Percentiles rank a stretch among this genome's conserved stretches.
These are phyloP conservation scores for Penicillium chermesinum DNA, from an alignment of 495 filamentous ascomycete genomes.

Conservation along the genomic window DNA sequence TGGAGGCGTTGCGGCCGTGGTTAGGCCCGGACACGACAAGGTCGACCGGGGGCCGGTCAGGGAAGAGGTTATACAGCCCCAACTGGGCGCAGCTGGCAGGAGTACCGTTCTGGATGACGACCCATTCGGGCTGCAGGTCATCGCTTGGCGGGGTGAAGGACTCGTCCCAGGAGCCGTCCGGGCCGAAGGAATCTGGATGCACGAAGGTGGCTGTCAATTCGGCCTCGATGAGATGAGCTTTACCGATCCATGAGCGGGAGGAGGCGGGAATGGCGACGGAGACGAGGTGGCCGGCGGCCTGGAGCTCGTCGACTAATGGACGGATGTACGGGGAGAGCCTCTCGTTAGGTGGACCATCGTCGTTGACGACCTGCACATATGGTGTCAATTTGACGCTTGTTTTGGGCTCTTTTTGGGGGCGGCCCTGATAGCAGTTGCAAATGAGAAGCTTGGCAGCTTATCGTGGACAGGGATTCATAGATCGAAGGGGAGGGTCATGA, in stretches of 20 bases:
- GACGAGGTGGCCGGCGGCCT: slow-evolving; percentile 73
- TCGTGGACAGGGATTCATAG: neutral
- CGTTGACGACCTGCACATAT: slow-evolving; percentile 78
- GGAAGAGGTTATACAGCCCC: slow-evolving; percentile 82
- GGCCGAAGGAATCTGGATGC: slow-evolving; percentile 53
- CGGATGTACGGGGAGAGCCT: slow-evolving; percentile 88
- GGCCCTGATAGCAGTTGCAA: too few species aligned
- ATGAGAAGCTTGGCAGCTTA: neutral
- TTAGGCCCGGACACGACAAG: slow-evolving; percentile 90
- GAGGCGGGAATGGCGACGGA: slow-evolving; percentile 88
- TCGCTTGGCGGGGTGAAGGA: slow-evolving; percentile 29
- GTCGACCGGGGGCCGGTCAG: slow-evolving; percentile 66
- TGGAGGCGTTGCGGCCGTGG: slow-evolving; percentile 90
- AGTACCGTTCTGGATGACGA: slow-evolving; percentile 80
- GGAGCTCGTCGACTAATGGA: slow-evolving; percentile 71
- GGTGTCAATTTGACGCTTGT: too few species aligned
- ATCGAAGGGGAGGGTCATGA: neutral
- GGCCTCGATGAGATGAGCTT: slow-evolving; percentile 89
- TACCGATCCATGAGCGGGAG: slow-evolving; percentile 96
- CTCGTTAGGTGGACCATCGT: slow-evolving; percentile 87
- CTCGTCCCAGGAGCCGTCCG: slow-evolving; percentile 47
- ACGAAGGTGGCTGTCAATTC: slow-evolving; percentile 80
- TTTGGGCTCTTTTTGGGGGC: too few species aligned
- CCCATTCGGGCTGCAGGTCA: slow-evolving; percentile 49
- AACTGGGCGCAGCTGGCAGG: slow-evolving; percentile 86